Evolutionary conservation across 2,329 filamentous ascomycete genomes (phyloP).

Genomic region (Drechslerella dactyloides): DNA sequence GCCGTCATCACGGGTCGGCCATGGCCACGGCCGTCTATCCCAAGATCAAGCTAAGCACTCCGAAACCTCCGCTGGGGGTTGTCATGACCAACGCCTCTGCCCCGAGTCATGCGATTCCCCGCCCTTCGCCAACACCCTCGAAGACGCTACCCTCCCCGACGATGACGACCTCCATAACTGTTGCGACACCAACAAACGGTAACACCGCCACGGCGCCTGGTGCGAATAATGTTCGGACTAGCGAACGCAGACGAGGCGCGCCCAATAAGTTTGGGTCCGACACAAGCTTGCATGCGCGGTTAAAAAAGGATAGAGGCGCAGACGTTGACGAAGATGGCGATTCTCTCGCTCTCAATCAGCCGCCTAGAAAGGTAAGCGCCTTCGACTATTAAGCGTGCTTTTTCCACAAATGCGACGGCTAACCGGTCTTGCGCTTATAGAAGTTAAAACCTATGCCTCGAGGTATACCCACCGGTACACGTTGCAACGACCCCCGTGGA

Average conservation of each 20-base stretch:
- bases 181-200: conserved; percentile 33
- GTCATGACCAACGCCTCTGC: conserved; percentile 37
- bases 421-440: conserved; percentile 23
- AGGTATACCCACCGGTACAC: conserved; percentile 51
- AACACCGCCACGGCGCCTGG: conserved; percentile 22
- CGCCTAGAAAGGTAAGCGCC: conserved; percentile 41
- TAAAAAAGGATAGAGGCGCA: conserved; percentile 43
- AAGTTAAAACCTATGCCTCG: conserved; percentile 51
- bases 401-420: not conserved
- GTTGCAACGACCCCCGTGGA: conserved; percentile 35
- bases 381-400: not conserved
- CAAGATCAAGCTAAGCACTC: conserved; percentile 45
- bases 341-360: conserved; percentile 35
- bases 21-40: conserved; percentile 51
- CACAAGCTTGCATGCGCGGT: conserved; percentile 15
- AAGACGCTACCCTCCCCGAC: conserved; percentile 46
- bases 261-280: conserved; percentile 48
- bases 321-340: conserved; percentile 49
- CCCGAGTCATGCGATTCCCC: conserved; percentile 48
- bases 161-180: conserved; percentile 41
- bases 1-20: conserved; percentile 45
- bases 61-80: conserved; percentile 48
- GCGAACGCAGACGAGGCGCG: conserved; percentile 39
- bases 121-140: conserved; percentile 49
- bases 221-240: conserved; percentile 45